These are phyloP conservation scores for Colletotrichum higginsianum DNA, from an alignment of 2,329 filamentous ascomycete species.

Conservation along the genomic window DNA sequence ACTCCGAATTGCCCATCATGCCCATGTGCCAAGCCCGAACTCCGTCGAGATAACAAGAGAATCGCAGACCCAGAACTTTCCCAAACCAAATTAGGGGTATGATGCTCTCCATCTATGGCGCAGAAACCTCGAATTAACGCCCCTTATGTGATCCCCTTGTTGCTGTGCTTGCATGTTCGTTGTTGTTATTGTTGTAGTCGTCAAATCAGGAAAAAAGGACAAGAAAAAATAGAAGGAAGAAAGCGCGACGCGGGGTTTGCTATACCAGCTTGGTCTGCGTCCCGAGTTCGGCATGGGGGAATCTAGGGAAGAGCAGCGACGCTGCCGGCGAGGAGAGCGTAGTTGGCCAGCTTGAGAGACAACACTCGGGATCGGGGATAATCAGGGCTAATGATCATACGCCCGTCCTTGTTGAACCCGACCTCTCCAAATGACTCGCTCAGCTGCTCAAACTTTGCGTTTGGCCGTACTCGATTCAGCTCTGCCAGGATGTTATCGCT, in stretches of 20 bases:
- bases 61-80: constrained; percentile 33
- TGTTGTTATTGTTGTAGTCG: constrained; percentile 37
- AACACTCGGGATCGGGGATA: constrained; percentile 66
- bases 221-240: not conserved
- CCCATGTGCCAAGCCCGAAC: constrained; percentile 25
- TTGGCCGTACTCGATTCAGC: constrained; percentile 71
- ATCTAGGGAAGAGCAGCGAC: constrained; percentile 35
- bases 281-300: not conserved
- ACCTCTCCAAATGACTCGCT: constrained; percentile 75
- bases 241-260: not conserved
- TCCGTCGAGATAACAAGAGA: constrained; percentile 34
- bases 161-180: constrained; percentile 41
- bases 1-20: constrained; percentile 37
- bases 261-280: not conserved
- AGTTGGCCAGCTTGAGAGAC: constrained; percentile 72
- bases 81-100: constrained; percentile 42
- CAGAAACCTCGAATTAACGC: constrained; percentile 34
- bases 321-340: constrained; percentile 60
- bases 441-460: constrained; percentile 72
- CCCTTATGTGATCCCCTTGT: constrained; percentile 30
- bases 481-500: constrained; percentile 76
- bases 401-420: constrained; percentile 71
- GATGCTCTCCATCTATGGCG: constrained; percentile 40
- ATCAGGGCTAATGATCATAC: constrained; percentile 70
- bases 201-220: constrained; percentile 16